Percentiles rank a stretch among this genome's conserved stretches.
Evolutionary conservation across 176 grass and related monocot genomes (phyloP).

Genomic region (Metroxylon sagu): DNA sequence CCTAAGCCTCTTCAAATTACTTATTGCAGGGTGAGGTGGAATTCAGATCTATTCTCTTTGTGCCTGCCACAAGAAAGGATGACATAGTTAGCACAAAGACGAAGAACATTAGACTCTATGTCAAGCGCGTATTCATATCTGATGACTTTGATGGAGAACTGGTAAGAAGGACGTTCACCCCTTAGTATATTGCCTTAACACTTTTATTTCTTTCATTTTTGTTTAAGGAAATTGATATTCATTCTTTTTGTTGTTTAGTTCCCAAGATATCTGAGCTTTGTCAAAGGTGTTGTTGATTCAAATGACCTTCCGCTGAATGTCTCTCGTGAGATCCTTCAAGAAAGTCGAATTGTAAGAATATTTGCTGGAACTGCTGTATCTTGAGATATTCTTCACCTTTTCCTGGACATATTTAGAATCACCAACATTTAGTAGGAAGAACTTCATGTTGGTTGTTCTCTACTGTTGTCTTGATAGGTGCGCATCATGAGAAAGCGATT

Average conservation of each 20-base stretch:
- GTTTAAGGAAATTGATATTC: too few species aligned
- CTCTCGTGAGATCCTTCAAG: conserved; percentile 98
- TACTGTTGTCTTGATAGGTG: conserved; percentile 29
- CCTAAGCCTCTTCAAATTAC: conserved; percentile 4
- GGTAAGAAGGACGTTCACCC: conserved; percentile 31
- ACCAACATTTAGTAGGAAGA: not conserved
- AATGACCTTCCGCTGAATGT: conserved; percentile 97
- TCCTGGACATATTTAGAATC: conserved; percentile 7
- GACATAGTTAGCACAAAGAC: conserved; percentile 81
- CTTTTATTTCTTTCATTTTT: too few species aligned
- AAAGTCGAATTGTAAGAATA: conserved; percentile 88
- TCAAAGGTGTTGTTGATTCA: conserved; percentile 96
- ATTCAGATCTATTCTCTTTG: conserved; percentile 95
- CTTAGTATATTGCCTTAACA: too few species aligned
- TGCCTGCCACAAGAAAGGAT: conserved; percentile 76
- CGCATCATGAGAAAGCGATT: conserved; percentile 97
- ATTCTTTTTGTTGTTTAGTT: conserved; percentile 33
- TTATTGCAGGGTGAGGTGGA: conserved; percentile 85
- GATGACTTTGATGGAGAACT: conserved; percentile 94
- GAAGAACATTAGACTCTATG: conserved; percentile 92
- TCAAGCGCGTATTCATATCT: conserved; percentile 94
- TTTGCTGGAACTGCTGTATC: conserved; percentile 1
- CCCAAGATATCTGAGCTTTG: conserved; percentile 96
- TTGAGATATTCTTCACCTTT: not conserved
- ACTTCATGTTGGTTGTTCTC: too few species aligned